A percentile compares a stretch with the other conserved stretches of the same genome.
Evolutionary conservation across 352 stramenopile species (phyloP).

Genomic region (Pythium plurisporium): DNA sequence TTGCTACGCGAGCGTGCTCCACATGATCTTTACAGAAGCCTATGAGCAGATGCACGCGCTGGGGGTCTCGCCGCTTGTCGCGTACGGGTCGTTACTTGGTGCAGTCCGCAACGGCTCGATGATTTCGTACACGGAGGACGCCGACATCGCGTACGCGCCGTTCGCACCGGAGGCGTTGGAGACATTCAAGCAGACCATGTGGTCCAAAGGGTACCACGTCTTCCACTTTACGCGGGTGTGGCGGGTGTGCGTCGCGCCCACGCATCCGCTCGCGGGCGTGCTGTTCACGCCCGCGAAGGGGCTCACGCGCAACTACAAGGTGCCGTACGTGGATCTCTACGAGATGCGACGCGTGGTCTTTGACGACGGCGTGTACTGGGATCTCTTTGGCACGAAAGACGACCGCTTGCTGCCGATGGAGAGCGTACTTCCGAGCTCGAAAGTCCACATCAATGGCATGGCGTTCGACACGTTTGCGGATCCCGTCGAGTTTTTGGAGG

Average conservation of each 20-base stretch:
- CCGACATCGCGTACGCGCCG: conserved; percentile 26
- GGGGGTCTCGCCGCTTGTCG: conserved; percentile 13
- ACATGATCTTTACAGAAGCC: conserved; percentile 37
- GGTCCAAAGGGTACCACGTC: conserved; percentile 35
- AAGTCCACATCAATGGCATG: conserved; percentile 29
- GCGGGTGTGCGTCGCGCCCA: conserved; percentile 42
- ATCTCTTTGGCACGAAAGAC: conserved; percentile 7
- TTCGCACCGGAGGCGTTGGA: not conserved
- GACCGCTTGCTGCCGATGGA: conserved; percentile 20
- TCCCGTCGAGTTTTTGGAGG: conserved; percentile 36
- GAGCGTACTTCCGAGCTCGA: conserved; percentile 28
- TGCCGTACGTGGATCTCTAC: conserved; percentile 45
- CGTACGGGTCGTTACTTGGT: conserved; percentile 37
- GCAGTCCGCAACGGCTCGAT: conserved; percentile 31
- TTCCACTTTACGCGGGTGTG: conserved; percentile 33
- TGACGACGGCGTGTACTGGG: not conserved
- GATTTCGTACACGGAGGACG: conserved; percentile 43
- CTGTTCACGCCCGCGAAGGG: conserved; percentile 30
- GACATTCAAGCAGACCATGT: conserved; percentile 21
- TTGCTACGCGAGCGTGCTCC: conserved; percentile 32
- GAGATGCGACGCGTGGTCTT: conserved; percentile 20
- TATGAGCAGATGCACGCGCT: conserved; percentile 23
- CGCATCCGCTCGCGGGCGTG: conserved; percentile 31
- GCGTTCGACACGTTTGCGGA: conserved; percentile 38
- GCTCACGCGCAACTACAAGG: conserved; percentile 23